These are phyloP conservation scores for Gnetum montanum DNA, from an alignment of 75 land plant species.

Conservation along the genomic window DNA sequence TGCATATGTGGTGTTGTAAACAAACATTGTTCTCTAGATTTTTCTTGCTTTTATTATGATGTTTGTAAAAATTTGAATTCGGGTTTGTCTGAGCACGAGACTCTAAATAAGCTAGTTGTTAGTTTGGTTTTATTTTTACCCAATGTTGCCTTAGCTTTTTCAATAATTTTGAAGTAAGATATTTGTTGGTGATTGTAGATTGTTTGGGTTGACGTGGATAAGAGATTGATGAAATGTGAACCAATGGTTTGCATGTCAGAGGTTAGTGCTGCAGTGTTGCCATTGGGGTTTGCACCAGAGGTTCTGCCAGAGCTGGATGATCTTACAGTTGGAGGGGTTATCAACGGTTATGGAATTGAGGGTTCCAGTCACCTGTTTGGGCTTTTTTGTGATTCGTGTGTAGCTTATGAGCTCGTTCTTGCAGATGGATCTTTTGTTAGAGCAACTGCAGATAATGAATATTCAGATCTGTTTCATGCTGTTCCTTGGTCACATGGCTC, in stretches of 20 bases:
- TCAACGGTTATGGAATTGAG: conserved; percentile 30
- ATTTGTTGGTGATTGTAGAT: too few species aligned
- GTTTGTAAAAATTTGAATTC: too few species aligned
- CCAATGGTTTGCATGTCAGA: conserved; percentile 28
- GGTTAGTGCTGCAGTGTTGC: conserved; percentile 13
- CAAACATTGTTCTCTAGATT: too few species aligned
- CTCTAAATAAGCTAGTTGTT: too few species aligned
- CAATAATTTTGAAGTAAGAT: too few species aligned
- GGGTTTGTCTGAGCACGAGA: too few species aligned
- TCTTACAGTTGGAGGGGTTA: conserved; percentile 25
- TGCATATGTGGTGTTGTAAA: too few species aligned
- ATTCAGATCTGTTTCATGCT: conserved; percentile 20
- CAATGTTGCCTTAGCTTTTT: too few species aligned
- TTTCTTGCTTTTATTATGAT: too few species aligned
- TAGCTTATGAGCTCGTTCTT: conserved; percentile 20
- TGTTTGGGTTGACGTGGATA: conserved; percentile 14
- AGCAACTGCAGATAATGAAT: conserved; percentile 24
- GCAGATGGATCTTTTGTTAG: conserved; percentile 21
- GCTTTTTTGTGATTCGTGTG: conserved; percentile 17
- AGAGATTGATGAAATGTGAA: conserved; percentile 20
- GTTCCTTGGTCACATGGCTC: conserved; percentile 34
- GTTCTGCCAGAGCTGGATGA: conserved; percentile 33
- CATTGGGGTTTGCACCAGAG: conserved; percentile 14
- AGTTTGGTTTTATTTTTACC: too few species aligned
- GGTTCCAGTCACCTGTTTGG: conserved; percentile 27